Evolutionary conservation across 2,329 filamentous ascomycete species (phyloP).

Genomic region (Raffaelea arxii): DNA sequence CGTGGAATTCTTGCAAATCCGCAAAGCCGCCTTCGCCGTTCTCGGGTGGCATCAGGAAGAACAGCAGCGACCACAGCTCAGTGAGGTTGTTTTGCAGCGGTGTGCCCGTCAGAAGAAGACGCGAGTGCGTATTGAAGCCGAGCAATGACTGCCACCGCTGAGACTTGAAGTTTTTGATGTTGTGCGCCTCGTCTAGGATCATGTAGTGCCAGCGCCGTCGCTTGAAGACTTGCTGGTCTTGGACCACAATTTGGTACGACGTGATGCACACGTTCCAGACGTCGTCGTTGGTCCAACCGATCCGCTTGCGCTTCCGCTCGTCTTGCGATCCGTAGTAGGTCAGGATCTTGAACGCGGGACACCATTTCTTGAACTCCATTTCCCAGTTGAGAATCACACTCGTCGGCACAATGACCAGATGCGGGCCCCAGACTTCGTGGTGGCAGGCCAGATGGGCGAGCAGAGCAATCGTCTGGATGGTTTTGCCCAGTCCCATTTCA

Average conservation of each 20-base stretch:
- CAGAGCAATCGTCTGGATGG: constrained; percentile 92
- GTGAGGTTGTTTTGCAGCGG: constrained; percentile 92
- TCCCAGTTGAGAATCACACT: constrained; percentile 99
- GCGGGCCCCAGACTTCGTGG: constrained; percentile 89
- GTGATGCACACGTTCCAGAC: constrained; percentile 97
- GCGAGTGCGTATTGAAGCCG: constrained; percentile 81
- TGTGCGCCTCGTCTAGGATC: constrained; percentile 96
- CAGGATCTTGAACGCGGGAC: constrained; percentile 93
- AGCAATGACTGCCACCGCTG: constrained; percentile 94
- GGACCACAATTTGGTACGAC: constrained; percentile 90
- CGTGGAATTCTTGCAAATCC: constrained; percentile 88
- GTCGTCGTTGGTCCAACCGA: constrained; percentile 88
- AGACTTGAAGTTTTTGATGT: constrained; percentile 99
- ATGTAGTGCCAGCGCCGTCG: constrained; percentile 94
- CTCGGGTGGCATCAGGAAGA: constrained; percentile 90
- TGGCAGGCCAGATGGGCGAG: constrained; percentile 86
- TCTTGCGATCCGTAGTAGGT: constrained; percentile 94
- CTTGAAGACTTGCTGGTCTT: constrained; percentile 90
- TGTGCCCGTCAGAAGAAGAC: constrained; percentile 84
- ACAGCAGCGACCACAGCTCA: constrained; percentile 92
- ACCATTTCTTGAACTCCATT: constrained; percentile 99
- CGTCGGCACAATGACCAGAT: constrained; percentile 91
- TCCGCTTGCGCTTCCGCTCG: constrained; percentile 81
- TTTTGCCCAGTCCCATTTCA: constrained; percentile 98
- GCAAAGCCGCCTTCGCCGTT: constrained; percentile 84